Percentiles rank a stretch among this genome's conserved stretches.
These are phyloP conservation scores for Tulasnella sp. DNA, from an alignment of 768 basidiomycete genomes.

Conservation along the genomic window DNA sequence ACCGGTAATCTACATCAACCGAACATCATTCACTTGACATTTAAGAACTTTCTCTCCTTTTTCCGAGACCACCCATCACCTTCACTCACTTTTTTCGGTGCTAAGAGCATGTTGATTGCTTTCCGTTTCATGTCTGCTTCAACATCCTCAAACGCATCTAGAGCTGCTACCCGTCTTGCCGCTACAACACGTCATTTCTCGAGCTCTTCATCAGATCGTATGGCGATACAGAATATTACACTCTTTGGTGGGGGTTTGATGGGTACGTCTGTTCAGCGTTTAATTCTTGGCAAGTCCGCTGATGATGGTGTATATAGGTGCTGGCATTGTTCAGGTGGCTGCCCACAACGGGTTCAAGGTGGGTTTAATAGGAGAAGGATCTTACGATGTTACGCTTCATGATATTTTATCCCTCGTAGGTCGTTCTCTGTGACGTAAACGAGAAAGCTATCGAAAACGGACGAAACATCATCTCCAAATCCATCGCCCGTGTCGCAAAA, in stretches of 20 bases:
- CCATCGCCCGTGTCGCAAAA: slow-evolving; percentile 28
- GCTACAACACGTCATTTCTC: slow-evolving; percentile 8
- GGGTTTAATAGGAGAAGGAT: slow-evolving; percentile 16
- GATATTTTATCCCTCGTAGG: slow-evolving; percentile 18
- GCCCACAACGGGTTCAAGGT: slow-evolving; percentile 30
- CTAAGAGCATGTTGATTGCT: neutral
- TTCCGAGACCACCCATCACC: neutral
- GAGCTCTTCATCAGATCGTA: neutral
- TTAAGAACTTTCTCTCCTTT: neutral
- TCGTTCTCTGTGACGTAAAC: slow-evolving; percentile 28
- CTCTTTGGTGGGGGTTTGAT: slow-evolving; percentile 32
- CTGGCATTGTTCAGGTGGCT: slow-evolving; percentile 33
- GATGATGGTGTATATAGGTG: slow-evolving; percentile 19
- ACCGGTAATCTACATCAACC: too few species aligned
- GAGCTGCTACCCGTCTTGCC: slow-evolving; percentile 4
- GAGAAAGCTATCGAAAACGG: slow-evolving; percentile 27
- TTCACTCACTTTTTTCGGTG: neutral
- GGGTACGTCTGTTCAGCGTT: slow-evolving; percentile 19
- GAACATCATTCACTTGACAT: too few species aligned
- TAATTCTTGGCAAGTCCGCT: neutral
- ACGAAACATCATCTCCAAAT: slow-evolving; percentile 29
- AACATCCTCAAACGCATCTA: neutral
- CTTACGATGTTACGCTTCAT: neutral
- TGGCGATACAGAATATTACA: slow-evolving; percentile 25
- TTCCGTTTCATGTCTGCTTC: neutral